Conservation (phyloP, 306 rosid genomes). For the Dryas octopetala region DNA sequence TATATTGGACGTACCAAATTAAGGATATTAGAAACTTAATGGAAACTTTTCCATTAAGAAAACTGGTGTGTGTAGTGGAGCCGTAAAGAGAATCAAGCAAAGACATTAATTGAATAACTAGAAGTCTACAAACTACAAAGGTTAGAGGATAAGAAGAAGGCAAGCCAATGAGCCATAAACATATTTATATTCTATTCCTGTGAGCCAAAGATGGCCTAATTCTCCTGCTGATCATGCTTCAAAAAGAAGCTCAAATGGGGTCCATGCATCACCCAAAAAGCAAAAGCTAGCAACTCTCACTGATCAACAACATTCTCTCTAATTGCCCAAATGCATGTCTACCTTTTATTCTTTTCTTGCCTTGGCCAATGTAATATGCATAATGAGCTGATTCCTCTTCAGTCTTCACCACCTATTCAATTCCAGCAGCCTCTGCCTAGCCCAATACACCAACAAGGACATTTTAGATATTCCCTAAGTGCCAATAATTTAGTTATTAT, state of each 20-base stretch:
- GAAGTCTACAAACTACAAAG: not conserved
- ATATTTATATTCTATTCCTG: slow-evolving; percentile 39
- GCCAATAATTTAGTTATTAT: slow-evolving; percentile 24
- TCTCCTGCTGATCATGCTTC: slow-evolving; percentile 51
- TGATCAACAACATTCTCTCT: slow-evolving; percentile 9
- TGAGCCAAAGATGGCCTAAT: slow-evolving; percentile 38
- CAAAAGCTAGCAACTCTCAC: slow-evolving; percentile 9
- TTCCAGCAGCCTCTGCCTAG: no score
- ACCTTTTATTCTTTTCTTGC: slow-evolving; percentile 43
- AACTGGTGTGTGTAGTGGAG: slow-evolving; percentile 45
- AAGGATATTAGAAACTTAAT: slow-evolving; percentile 24
- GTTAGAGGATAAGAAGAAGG: slow-evolving; percentile 38
- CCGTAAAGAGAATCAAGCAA: slow-evolving; percentile 38
- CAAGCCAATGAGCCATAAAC: slow-evolving; percentile 9
- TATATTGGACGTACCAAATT: slow-evolving; percentile 3
- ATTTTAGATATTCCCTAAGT: slow-evolving; percentile 22
- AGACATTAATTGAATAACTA: slow-evolving; percentile 16
- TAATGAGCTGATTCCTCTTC: slow-evolving; percentile 19
- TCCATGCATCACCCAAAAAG: slow-evolving; percentile 39
- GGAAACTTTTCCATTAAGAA: slow-evolving; percentile 31
- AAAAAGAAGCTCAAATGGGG: slow-evolving; percentile 53
- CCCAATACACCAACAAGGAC: slow-evolving; percentile 15
- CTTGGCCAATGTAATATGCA: slow-evolving; percentile 28
- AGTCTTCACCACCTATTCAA: not conserved
- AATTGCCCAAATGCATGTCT: slow-evolving; percentile 42